Evolutionary conservation across 208 protist species (phyloP).

Genomic region (Crithidia mellificae): DNA sequence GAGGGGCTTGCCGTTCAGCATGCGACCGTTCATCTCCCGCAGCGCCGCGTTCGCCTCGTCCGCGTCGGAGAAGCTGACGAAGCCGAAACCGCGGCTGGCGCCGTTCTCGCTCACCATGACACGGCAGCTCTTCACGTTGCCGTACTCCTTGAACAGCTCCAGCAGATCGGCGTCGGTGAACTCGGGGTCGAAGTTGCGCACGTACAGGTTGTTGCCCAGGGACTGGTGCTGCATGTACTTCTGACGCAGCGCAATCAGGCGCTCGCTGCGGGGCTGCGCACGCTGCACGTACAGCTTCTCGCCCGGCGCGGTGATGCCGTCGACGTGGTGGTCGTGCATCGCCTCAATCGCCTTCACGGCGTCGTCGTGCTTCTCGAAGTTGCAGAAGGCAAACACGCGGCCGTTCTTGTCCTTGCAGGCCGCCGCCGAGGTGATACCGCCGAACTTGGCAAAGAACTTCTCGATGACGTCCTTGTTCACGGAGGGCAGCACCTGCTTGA

Average conservation of each 20-base stretch:
- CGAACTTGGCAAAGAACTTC: conserved; percentile 94
- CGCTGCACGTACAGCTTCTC: conserved; percentile 90
- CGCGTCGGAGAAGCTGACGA: conserved; percentile 98
- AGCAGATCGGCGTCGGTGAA: conserved; percentile 97
- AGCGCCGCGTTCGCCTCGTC: conserved; percentile 98
- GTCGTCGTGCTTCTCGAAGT: conserved; percentile 95
- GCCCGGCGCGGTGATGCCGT: conserved; percentile 78
- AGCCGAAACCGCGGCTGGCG: conserved; percentile 97
- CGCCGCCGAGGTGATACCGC: conserved; percentile 93
- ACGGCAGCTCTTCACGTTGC: conserved; percentile 98
- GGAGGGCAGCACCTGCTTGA: conserved; percentile 96
- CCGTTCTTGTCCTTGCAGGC: conserved; percentile 90
- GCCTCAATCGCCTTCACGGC: conserved; percentile 94
- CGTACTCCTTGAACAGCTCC: conserved; percentile 98
- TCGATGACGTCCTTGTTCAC: conserved; percentile 92
- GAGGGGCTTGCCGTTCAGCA: conserved; percentile 96
- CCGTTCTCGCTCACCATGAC: conserved; percentile 92
- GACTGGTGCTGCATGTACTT: conserved; percentile 92
- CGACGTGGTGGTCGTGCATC: conserved; percentile 84
- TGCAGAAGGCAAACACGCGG: conserved; percentile 98
- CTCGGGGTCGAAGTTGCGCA: conserved; percentile 97
- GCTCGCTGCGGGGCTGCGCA: conserved; percentile 86
- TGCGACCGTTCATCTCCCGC: conserved; percentile 97
- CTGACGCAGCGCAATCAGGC: conserved; percentile 86
- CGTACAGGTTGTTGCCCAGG: conserved; percentile 98